A percentile compares a stretch with the other conserved stretches of the same genome.
These are phyloP conservation scores for Rhynchosporium secalis DNA, from an alignment of 2,329 filamentous ascomycete genomes.

Conservation along the genomic window DNA sequence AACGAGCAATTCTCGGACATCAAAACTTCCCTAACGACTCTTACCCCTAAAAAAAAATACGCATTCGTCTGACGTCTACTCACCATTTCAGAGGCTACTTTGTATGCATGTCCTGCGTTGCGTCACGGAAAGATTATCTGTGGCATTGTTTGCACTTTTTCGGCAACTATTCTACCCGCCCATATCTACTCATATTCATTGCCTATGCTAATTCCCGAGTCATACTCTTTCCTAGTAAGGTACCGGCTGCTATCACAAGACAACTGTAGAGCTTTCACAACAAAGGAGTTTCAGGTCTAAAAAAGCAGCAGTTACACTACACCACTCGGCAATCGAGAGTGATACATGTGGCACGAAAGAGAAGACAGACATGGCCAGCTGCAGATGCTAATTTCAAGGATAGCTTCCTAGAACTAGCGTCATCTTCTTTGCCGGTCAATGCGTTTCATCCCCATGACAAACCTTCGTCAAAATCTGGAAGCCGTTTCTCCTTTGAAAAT, in stretches of 20 bases:
- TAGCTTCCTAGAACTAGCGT: neutral
- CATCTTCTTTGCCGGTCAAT: neutral
- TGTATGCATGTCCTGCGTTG: no score
- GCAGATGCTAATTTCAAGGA: neutral
- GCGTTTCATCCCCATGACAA: neutral
- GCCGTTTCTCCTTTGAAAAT: conserved; percentile 3
- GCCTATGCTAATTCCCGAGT: neutral
- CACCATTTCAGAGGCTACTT: no score
- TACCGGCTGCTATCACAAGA: neutral
- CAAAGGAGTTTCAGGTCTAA: neutral
- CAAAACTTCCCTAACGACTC: no score
- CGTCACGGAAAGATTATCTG: no score
- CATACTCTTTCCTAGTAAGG: no score
- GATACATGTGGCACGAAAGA: neutral
- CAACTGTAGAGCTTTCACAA: neutral
- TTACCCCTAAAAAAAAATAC: no score
- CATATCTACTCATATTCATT: no score
- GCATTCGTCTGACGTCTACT: no score
- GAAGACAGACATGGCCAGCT: neutral
- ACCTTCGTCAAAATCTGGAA: neutral
- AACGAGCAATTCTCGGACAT: no score
- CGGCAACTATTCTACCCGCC: neutral
- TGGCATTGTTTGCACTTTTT: no score
- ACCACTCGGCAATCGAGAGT: conserved; percentile 5
- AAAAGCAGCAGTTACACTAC: neutral